Evolutionary conservation across 805 yeast genomes (phyloP), one percentile per base, ranked within the genome.

Genomic region (Starmerella apis): DNA sequence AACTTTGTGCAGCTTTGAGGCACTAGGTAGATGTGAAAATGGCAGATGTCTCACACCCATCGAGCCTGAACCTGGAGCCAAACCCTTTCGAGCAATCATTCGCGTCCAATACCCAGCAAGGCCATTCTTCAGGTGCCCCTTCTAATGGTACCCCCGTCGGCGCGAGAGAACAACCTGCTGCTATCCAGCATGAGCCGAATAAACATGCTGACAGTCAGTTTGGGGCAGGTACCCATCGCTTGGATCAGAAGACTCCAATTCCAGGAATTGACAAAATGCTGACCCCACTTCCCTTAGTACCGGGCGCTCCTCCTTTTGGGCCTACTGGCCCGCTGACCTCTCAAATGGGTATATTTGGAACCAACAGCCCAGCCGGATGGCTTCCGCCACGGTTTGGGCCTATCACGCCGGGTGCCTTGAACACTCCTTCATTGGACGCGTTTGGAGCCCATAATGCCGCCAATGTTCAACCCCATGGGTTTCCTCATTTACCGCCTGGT

Each of bases 71-170:
- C 53, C 70, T 87, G 51, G 98, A 92, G 65, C 95, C 92, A 9
- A 90, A 90, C 61, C 96, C 96, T 4, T 90, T 90, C 63, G 98
- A 90, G 66, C 84, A 83, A 65, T 84, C 95, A 46, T 90, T 90
- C 69, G 96, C 92, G n/a, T 68, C 79, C 2, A 79, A 78, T 41
- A 48, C 59, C 19, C 54, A 48, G 38, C 50, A 45, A 28, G 43
- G 28, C 11, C 16, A 31, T 20, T 24, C 47, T 13, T 7, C 22
- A 24, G 7, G 30, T 19, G 33, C 44, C 2, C 38, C 6, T n/a
- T 19, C 33, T 11, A 25, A 32, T 16, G n/a, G 11, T 11, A 38
- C 42, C n/a, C 6, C 10, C 24, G 30, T 9, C 13, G 46, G 16
- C 9, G 25, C n/a, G 20, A 28, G 23, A 3, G 43, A 11, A 18